phyloP scores from a whole-genome alignment of 345 rosid species.

The Cardamine chenopodiifolia region DNA sequence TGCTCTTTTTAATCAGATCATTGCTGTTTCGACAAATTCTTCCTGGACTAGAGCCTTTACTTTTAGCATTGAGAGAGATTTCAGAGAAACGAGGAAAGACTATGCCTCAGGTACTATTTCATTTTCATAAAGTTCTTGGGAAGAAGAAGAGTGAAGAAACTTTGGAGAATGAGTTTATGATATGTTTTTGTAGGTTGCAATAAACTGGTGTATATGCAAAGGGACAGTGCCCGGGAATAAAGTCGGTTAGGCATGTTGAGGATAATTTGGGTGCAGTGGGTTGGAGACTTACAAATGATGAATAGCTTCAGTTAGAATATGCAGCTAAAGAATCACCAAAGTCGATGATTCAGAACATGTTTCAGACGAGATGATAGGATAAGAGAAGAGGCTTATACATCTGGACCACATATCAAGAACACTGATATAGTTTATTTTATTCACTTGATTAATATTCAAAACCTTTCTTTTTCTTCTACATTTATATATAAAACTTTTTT shows the following conservation, averaged over 20 bases:
- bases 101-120: slow-evolving; percentile 57
- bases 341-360: slow-evolving; percentile 84
- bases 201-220: slow-evolving; percentile 92
- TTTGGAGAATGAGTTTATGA: background rate
- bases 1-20: slow-evolving; percentile 47
- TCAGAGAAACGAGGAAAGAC: slow-evolving; percentile 66
- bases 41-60: slow-evolving; percentile 75
- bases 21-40: slow-evolving; percentile 79
- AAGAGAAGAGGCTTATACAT: background rate
- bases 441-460: too few species aligned
- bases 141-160: background rate
- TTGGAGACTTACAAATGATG: slow-evolving; percentile 69
- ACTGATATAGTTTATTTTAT: too few species aligned
- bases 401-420: background rate
- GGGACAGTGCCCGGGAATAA: slow-evolving; percentile 90
- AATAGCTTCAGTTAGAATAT: slow-evolving; percentile 70
- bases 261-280: slow-evolving; percentile 90
- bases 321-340: slow-evolving; percentile 68
- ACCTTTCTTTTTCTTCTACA: too few species aligned
- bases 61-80: slow-evolving; percentile 55
- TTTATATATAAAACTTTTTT: too few species aligned
- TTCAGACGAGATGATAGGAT: slow-evolving; percentile 64
- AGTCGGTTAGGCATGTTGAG: slow-evolving; percentile 67
- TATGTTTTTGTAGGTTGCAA: slow-evolving; percentile 59
- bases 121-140: background rate